Base-by-base conservation (phyloP, 2,329 filamentous ascomycete species). In the Pseudocercospora fuligena region DNA sequence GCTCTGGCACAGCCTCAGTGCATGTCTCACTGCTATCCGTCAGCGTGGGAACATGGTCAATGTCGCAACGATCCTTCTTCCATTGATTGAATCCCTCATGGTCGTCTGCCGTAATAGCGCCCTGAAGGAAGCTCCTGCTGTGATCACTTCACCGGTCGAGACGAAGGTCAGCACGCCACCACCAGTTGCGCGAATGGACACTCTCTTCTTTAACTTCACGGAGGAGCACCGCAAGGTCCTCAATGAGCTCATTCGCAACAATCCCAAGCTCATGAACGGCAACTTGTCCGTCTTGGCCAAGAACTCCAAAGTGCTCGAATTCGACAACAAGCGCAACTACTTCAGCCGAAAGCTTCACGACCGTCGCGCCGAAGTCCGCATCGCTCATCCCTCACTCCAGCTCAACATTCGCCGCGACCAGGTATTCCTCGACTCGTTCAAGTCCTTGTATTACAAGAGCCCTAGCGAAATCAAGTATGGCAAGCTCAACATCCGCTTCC, bases 271-370 rank as follows among this genome's bases (percentile, higher is more conserved):
- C 70, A 99, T 99, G 96, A 97, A 94, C 66, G 95, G 95, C 61
- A 97, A 94, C 2, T 97, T 99, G 81, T 94, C 94, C 11, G 86
- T 99, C 16, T 83, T 99, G 57, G 95, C 98, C 69, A 97, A 97
- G 84, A 99, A 99, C 77, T 96, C 95, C 27, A 99, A 98, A 85
- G 96, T 99, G 3, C 85, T 99, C 12, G 95, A 99, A 77, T 99
- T 99, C 75, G 95, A 99, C 82, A 99, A 99, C 83, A 99, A 99
- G 84, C 93, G 95, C 75, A 98, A 97, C 81, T 99, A 96, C 85
- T 99, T 99, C 85, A 97, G 89, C 78, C 91, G 95, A 68, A 94
- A 93, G 75, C 90, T 99, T 11, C 95, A 99, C 79, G 88, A 87
- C 54, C 88, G 91, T 60, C 86, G 86, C 61, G 87, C 87, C 62